These are phyloP conservation scores for Lachancea thermotolerans DNA, from an alignment of 805 yeast species.

Conservation along the genomic window DNA sequence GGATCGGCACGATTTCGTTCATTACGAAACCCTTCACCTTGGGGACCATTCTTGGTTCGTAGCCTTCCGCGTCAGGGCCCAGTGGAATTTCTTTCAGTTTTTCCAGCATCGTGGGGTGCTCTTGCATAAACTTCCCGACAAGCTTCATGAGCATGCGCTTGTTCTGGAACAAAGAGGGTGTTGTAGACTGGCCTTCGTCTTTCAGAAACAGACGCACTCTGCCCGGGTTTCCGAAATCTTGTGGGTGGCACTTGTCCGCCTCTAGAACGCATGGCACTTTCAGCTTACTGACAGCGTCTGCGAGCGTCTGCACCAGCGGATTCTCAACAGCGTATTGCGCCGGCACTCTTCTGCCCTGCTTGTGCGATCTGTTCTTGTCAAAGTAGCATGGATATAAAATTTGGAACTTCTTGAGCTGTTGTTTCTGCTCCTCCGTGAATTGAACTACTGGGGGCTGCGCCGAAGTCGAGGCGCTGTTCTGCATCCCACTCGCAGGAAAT, in stretches of 20 bases:
- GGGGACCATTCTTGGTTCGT: slow-evolving; percentile 57
- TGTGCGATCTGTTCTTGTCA: slow-evolving; percentile 66
- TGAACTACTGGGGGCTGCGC: slow-evolving; percentile 26
- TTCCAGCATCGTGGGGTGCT: slow-evolving; percentile 61
- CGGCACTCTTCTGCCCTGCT: slow-evolving; percentile 77
- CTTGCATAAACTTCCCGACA: slow-evolving; percentile 53
- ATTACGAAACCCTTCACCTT: slow-evolving; percentile 79
- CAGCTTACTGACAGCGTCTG: slow-evolving; percentile 54
- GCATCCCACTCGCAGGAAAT: slow-evolving; percentile 16
- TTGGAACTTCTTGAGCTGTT: slow-evolving; percentile 63
- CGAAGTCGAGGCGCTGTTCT: slow-evolving; percentile 9
- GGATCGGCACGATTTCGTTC: slow-evolving; percentile 85
- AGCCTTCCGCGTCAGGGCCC: slow-evolving; percentile 55
- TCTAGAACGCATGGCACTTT: slow-evolving; percentile 45
- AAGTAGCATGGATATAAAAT: slow-evolving; percentile 88
- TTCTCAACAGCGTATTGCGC: slow-evolving; percentile 65
- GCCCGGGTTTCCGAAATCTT: slow-evolving; percentile 97
- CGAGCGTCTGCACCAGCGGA: slow-evolving; percentile 78
- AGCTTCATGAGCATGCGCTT: slow-evolving; percentile 62
- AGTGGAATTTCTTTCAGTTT: slow-evolving; percentile 59
- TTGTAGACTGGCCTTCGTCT: slow-evolving; percentile 39
- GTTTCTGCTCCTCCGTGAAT: slow-evolving; percentile 42
- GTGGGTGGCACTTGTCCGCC: slow-evolving; percentile 86
- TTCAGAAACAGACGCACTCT: slow-evolving; percentile 73
- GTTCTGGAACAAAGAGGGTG: slow-evolving; percentile 27